Evolutionary conservation across 164 flowering plant species (phyloP), one percentile per base, ranked within the genome.

Genomic region (Magnolia officinalis): DNA sequence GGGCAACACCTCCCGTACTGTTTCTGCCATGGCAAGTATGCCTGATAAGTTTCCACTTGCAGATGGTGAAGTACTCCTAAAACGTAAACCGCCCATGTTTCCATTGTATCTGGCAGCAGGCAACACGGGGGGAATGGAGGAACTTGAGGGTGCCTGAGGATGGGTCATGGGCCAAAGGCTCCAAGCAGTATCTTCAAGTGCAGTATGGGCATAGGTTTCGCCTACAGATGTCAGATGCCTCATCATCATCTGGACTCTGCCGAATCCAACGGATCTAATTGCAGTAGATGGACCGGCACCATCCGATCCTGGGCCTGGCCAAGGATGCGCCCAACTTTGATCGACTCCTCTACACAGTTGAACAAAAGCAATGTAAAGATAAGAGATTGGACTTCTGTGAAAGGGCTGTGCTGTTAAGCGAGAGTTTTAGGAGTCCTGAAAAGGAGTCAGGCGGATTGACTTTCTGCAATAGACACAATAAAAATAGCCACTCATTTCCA

Each of bases 201-300:
- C 87, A 78, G 89, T 88, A 74, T 92, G 99, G 29, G 94, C 90
- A 81, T 94, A 94, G 19, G 88, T 90, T 84, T 92, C 99, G 51
- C 99, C 97, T n/a, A 96, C 96, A 78, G 98, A 89, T 63, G 99
- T 97, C 80, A 96, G 93, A 76, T 94, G 96, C 80, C 98, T 89
- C 98, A 96, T 92, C 97, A 96, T 89, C 97, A 88, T 90, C 83
- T 96, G 99, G 71, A 96, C 95, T 78, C 97, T 82, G 26, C 93
- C 86, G 58, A 96, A 73, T 51, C 99, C 96, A 79, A 81, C 92
- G 21, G 97, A 79, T 76, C 92, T 82, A 19, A 79, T 81, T 72
- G 88, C 87, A 63, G 81, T 87, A 13, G 99, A 96, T 10, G 99
- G 94, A 29, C 98, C 97, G 74, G 97, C 94, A 79, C 92, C 99